These are phyloP conservation scores for Citrullus mucosospermus DNA, from an alignment of 306 rosid species.

Conservation along the genomic window DNA sequence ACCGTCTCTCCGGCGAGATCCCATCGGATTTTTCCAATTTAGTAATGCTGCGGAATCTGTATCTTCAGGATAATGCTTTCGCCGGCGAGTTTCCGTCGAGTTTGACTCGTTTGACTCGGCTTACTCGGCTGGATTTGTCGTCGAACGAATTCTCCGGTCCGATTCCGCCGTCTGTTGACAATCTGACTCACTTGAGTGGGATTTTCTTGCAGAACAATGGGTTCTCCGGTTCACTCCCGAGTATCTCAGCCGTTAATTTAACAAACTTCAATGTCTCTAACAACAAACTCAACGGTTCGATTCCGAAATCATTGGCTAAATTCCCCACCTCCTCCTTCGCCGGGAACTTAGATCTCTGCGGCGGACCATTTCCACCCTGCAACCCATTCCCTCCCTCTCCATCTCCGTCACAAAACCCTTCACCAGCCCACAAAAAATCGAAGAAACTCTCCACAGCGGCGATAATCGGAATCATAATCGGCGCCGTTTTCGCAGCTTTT, in stretches of 20 bases:
- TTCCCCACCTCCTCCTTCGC: conserved; percentile 49
- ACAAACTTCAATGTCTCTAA: conserved; percentile 40
- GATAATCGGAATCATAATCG: conserved; percentile 52
- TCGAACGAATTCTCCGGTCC: conserved; percentile 52
- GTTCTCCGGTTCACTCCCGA: conserved; percentile 57
- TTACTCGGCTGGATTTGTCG: conserved; percentile 67
- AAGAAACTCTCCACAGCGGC: conserved; percentile 67
- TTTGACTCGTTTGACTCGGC: conserved; percentile 33
- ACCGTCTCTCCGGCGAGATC: conserved; percentile 57
- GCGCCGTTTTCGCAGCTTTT: conserved; percentile 14
- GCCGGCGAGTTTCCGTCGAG: conserved; percentile 51
- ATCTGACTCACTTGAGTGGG: conserved; percentile 50
- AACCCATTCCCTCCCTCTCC: conserved; percentile 60
- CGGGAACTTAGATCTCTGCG: conserved; percentile 74
- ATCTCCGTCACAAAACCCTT: conserved; percentile 27
- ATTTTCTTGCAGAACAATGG: conserved; percentile 43
- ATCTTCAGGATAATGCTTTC: conserved; percentile 46
- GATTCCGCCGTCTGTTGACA: conserved; percentile 63
- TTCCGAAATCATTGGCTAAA: conserved; percentile 30
- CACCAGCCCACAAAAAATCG: conserved; percentile 13
- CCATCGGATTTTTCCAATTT: conserved; percentile 65
- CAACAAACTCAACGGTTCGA: conserved; percentile 79
- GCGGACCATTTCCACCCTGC: conserved; percentile 46
- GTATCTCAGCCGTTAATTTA: conserved; percentile 17
- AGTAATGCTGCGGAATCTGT: conserved; percentile 46